Evolutionary conservation across 2,329 filamentous ascomycete genomes (phyloP).

Genomic region (Ceratocystis variospora): DNA sequence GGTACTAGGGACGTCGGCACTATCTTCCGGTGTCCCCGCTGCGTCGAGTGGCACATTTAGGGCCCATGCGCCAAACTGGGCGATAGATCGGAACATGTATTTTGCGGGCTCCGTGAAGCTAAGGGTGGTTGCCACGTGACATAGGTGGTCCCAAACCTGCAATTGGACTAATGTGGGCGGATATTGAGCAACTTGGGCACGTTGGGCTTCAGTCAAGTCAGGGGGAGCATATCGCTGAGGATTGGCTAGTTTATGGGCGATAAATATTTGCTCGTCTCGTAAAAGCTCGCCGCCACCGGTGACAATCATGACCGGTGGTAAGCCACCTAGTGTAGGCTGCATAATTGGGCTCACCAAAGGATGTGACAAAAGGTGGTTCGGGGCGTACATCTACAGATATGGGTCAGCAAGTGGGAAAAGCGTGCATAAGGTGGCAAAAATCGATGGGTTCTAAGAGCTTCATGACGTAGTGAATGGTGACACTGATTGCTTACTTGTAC

Average conservation of each 20-base stretch:
- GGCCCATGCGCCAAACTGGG: slow-evolving; percentile 88
- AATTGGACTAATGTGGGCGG: slow-evolving; percentile 82
- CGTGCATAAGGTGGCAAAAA: not conserved
- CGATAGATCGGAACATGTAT: slow-evolving; percentile 83
- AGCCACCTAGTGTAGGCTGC: slow-evolving; percentile 75
- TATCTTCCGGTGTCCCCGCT: slow-evolving; percentile 29
- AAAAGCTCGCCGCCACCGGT: slow-evolving; percentile 80
- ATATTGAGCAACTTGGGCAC: slow-evolving; percentile 48
- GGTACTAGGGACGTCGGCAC: slow-evolving; percentile 28
- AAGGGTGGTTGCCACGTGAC: slow-evolving; percentile 83
- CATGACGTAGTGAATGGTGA: not conserved
- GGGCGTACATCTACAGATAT: slow-evolving; percentile 51
- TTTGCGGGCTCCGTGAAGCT: slow-evolving; percentile 94
- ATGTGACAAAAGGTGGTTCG: slow-evolving; percentile 73
- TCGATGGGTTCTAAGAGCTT: not conserved
- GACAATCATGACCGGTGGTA: slow-evolving; percentile 77
- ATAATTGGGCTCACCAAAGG: slow-evolving; percentile 81
- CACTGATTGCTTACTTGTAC: slow-evolving; percentile 51
- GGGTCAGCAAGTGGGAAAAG: slow-evolving; percentile 20
- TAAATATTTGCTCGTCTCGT: slow-evolving; percentile 84
- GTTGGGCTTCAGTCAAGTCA: slow-evolving; percentile 49
- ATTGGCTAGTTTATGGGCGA: slow-evolving; percentile 88
- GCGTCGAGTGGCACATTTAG: slow-evolving; percentile 66
- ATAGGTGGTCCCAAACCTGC: slow-evolving; percentile 91
- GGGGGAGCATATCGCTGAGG: slow-evolving; percentile 59